Base-by-base conservation (phyloP, 345 rosid genomes). In the Brassica cretica region DNA sequence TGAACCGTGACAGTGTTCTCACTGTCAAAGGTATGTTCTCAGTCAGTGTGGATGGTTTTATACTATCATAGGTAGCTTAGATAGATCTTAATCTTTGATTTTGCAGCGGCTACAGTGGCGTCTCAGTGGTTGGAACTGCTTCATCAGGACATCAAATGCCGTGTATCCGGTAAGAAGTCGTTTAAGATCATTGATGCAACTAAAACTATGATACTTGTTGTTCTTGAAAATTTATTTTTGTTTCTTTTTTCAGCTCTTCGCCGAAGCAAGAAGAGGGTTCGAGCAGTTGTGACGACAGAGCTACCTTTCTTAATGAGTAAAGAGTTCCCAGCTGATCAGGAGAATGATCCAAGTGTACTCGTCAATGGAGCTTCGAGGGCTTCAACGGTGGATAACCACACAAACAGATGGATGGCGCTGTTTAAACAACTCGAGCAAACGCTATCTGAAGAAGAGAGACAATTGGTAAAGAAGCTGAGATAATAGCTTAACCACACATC, bases 121-220 rank as follows among this genome's bases (percentile, higher is more conserved):
- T 89, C 98, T 58, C 97, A 93, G 60, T 95, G 99, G 99, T 68
- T 95, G 83, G 94, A 95, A 59, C 88, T 90, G 84, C 89, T 95
- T 76, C 89, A 91, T 60, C 98, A 93, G 80, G 97, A 95, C 84
- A 83, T 93, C 56, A 93, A 84, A 84, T 93, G 97, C 73, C 93
- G 98, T 44, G 86, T 95, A 66, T 83, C 89, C 8, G 99, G 99
- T 93, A 82, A 58, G 59, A 30, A 53, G 27, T 39, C 60, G 15
- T 49, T 51, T 39, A 6, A 30, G 53, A 56, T 65, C 65, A 56
- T 3, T 56, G 27, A 65, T 44, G 21, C 58, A 25, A 15, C 24
- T 27, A 61, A 66, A 44, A 68, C 60, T 66, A 59, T 49, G 15
- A 5, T 19, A 15, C 32, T 7, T 60, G 10, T 14, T 66, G 74